Conservation (phyloP, 2,329 filamentous ascomycete species). For the Pestalotiopsis sp. region DNA sequence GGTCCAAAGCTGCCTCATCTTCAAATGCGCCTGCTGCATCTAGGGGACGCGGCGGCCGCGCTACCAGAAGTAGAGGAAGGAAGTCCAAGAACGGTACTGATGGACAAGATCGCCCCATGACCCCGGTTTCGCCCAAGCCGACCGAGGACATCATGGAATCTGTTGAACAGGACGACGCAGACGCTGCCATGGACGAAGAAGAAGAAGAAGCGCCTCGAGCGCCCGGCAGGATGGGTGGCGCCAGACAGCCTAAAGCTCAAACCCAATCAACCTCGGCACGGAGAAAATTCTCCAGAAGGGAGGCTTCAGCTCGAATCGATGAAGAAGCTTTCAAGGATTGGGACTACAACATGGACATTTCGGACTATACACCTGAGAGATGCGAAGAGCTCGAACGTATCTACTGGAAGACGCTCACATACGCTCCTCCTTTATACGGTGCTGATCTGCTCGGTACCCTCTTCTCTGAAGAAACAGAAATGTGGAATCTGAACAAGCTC, state of each 20-base stretch:
- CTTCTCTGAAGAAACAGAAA: conserved; percentile 81
- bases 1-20: conserved; percentile 37
- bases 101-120: conserved; percentile 55
- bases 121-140: conserved; percentile 55
- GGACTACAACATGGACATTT: conserved; percentile 84
- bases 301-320: conserved; percentile 78
- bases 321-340: conserved; percentile 90
- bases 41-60: conserved; percentile 42
- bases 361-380: conserved; percentile 86
- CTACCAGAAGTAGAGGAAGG: conserved; percentile 38
- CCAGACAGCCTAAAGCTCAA: conserved; percentile 55
- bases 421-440: conserved; percentile 91
- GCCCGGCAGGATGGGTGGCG: conserved; percentile 52
- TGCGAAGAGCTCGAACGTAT: conserved; percentile 92
- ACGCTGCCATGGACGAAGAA: conserved; percentile 47
- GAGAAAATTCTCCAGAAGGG: conserved; percentile 81
- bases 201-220: conserved; percentile 41
- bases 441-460: conserved; percentile 95
- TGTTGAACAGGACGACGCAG: conserved; percentile 47
- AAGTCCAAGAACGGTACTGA: conserved; percentile 39
- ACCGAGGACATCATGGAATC: conserved; percentile 46
- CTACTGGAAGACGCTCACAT: conserved; percentile 98
- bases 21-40: conserved; percentile 35
- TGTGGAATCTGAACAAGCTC: conserved; percentile 94
- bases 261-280: conserved; percentile 81